Evolutionary conservation across 352 stramenopile genomes (phyloP).

Genomic region (Detonula confervacea): DNA sequence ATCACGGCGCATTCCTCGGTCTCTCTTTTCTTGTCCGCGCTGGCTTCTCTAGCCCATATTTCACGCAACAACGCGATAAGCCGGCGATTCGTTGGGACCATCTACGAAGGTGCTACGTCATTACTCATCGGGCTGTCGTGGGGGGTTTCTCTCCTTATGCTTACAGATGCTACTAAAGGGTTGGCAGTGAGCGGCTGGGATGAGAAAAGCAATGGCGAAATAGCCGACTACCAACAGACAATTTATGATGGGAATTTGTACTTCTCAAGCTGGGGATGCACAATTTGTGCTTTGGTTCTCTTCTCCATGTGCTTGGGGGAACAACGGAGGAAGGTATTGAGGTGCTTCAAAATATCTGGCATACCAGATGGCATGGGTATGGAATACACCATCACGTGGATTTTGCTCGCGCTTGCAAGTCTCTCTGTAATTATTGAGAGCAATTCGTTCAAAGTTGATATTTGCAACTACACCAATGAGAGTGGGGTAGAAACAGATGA

Average conservation of each 20-base stretch:
- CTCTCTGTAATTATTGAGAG: constrained; percentile 57
- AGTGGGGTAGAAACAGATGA: constrained; percentile 23
- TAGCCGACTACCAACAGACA: constrained; percentile 50
- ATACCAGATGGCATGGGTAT: constrained; percentile 25
- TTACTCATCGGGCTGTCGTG: constrained; percentile 42
- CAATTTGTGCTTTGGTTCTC: constrained; percentile 28
- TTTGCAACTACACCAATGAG: constrained; percentile 55
- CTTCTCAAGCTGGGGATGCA: constrained; percentile 45
- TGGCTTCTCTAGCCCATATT: constrained; percentile 25
- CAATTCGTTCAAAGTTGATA: constrained; percentile 54
- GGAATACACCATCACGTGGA: constrained; percentile 54
- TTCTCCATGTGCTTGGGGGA: constrained; percentile 53
- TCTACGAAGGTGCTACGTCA: constrained; percentile 45
- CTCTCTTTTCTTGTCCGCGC: constrained; percentile 24
- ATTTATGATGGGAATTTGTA: constrained; percentile 61
- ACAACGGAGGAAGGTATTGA: too few relatives aligned
- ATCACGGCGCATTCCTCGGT: constrained; percentile 37
- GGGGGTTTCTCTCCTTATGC: constrained; percentile 42
- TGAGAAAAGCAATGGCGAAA: constrained; percentile 16
- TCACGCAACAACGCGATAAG: constrained; percentile 9
- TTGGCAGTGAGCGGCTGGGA: constrained; percentile 57
- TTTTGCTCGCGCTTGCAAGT: constrained; percentile 47
- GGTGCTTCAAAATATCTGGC: too few relatives aligned
- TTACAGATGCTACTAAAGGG: constrained; percentile 56
- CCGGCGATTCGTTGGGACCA: constrained; percentile 47